These are phyloP conservation scores for Ceratocystis lukuohia DNA, from an alignment of 2,329 filamentous ascomycete species.

Conservation along the genomic window DNA sequence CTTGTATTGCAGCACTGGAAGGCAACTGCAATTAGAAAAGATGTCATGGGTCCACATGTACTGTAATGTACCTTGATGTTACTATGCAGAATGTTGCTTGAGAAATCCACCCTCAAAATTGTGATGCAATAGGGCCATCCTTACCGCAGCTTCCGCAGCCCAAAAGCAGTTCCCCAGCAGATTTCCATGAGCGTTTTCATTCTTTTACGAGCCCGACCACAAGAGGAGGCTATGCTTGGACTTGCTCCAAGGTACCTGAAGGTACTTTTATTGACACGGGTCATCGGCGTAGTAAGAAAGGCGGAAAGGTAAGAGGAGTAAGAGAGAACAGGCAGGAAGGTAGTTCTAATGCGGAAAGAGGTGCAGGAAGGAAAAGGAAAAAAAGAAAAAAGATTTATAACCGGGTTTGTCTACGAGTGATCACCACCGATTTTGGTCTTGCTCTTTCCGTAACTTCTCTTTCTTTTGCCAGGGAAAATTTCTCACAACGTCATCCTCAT, in stretches of 20 bases:
- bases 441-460: not conserved
- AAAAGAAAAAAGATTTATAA: not conserved
- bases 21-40: not conserved
- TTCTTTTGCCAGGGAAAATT: not conserved
- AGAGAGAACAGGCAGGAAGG: not conserved
- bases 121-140: not conserved
- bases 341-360: not conserved
- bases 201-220: too few species aligned
- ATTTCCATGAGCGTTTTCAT: too few species aligned
- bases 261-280: not conserved
- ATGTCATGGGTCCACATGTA: not conserved
- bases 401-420: not conserved
- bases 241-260: not conserved
- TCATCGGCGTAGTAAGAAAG: not conserved
- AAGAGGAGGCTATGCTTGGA: not conserved
- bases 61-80: not conserved
- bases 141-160: conserved; percentile 2
- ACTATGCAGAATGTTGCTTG: too few species aligned
- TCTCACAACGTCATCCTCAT: not conserved
- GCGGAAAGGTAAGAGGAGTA: not conserved
- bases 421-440: not conserved
- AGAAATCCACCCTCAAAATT: not conserved
- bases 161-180: not conserved
- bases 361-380: too few species aligned
- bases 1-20: not conserved